Base-by-base conservation (phyloP, 2,329 filamentous ascomycete genomes). In the Epichloe brachyelytri region DNA sequence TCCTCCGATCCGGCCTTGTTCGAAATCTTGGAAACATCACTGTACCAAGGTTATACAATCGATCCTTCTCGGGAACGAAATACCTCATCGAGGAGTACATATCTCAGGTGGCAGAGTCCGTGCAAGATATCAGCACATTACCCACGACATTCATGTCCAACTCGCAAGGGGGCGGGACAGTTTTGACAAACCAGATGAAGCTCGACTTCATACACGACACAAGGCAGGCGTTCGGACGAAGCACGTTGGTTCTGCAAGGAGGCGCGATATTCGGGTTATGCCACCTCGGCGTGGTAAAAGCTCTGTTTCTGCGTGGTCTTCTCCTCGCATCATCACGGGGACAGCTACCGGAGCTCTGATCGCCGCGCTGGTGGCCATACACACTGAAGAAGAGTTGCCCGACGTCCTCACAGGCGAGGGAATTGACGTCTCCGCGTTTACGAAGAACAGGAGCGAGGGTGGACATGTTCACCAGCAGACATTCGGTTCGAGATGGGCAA, bases 1-100 rank as follows among this genome's bases (percentile, higher is more conserved):
- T 94, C 17, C 74, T 95, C 39, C 83, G 88, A 26, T 88, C 87
- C 14, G 88, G 82, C 3, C 73, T 85, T 17, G 78, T 95, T 33
- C 82, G 90, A 37, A 95, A 96, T 61, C 73, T 95, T n/a, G 90
- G 88, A 52, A 94, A 95, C 63, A 94, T 96, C 59, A 88, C 87
- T 1, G 79, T 84, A 1, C 81, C 87, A 2, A 82, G 82, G 55
- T 73, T 96, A 1, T 96, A 89, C 70, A 90, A 90, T 60, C 79
- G 84, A 52, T 85, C 88, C 12, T 93, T 93, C 63, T 85, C 86
- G 1, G 90, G 90, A 15, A 95, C 90, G 1, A 96, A 96, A 65
- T 79, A 86, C 49, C 71, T 95, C 46, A 94, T 96, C 55, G 89
- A 95, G 62, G 86, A 94, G 65, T 96, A 96, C 62, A 83, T 95